Evolutionary conservation across 164 flowering plant species (phyloP), one percentile per base, ranked within the genome.

Genomic region (Chloranthus sessilifolius): DNA sequence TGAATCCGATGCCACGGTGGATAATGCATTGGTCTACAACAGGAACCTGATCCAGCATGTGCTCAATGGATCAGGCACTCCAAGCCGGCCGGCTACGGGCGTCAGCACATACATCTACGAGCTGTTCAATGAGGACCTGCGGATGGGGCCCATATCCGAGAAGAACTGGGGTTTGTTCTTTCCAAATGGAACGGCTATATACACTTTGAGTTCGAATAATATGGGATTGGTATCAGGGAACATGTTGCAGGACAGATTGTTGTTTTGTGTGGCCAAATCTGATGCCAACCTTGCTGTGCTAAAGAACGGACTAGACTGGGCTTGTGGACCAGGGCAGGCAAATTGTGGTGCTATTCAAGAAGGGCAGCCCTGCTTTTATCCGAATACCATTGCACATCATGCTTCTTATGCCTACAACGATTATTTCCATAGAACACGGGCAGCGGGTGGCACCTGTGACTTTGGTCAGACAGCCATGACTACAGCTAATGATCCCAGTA

Each of bases 371-470:
- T 92, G 99, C 52, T 88, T 67, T 66, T 47, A 59, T 5, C 96
- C 92, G 8, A 46, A 82, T 60, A 77, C 68, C 22, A 20, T 74
- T 29, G 57, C 60, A 35, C 75, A 69, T 49, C 94, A 88, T 60
- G 90, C 95, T 40, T 92, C 96, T 14, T 92, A 69, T 76, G 99
- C 96, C 19, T 92, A 66, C 53, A 92, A 88, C 59, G 94, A 88
- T 59, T 92, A 88, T 65, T 92, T 74, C 68, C 94, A 83, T 47
- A 82, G 64, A 48, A 80, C 56, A 78, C 70, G 33, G 23, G 57
- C 76, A 43, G 43, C 58, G 38, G 96, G 96, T 45, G 99, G 85
- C 28, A 88, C 94, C 27, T 92, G 99, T 45, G 79, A 92, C 54
- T 92, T 92, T 50, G 76, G 61, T 68, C 94, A 88, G 44, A 76